Evolutionary conservation across 306 rosid genomes (phyloP).

Genomic region (Argentina anserina): DNA sequence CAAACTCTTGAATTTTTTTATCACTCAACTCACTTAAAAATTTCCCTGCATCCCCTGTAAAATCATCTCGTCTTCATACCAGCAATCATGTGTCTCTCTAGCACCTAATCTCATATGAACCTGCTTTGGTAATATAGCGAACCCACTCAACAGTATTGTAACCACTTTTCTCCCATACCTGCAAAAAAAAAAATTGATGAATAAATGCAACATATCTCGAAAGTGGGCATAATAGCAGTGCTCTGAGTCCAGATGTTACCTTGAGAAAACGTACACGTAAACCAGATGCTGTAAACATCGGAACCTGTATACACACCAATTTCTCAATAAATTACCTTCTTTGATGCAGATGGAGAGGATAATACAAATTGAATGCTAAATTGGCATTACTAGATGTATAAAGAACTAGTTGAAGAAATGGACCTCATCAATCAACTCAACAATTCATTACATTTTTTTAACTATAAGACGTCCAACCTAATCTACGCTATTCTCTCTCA

Average conservation of each 20-base stretch:
- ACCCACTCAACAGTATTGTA: constrained; percentile 99
- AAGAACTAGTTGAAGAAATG: background rate
- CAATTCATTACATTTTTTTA: background rate
- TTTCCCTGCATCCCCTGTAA: constrained; percentile 21
- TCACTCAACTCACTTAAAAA: constrained; percentile 19
- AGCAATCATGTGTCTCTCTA: constrained; percentile 40
- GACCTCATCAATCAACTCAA: background rate
- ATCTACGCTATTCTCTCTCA: background rate
- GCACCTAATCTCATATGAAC: constrained; percentile 92
- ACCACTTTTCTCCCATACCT: constrained; percentile 99
- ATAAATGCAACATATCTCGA: background rate
- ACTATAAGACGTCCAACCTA: background rate
- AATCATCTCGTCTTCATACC: constrained; percentile 7
- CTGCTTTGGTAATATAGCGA: constrained; percentile 94
- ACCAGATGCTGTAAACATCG: constrained; percentile 97
- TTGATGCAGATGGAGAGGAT: background rate
- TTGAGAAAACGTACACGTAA: constrained; percentile 94
- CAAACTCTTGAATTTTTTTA: background rate
- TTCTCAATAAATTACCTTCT: constrained; percentile 3
- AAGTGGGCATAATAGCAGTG: background rate
- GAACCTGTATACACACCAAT: constrained; percentile 51
- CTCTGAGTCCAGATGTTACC: constrained; percentile 35
- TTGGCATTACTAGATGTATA: background rate
- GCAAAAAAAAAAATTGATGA: constrained; percentile 24
- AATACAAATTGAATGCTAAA: background rate